Base-by-base conservation (phyloP, 2,329 filamentous ascomycete genomes). In the Daldinia eschscholtzii region DNA sequence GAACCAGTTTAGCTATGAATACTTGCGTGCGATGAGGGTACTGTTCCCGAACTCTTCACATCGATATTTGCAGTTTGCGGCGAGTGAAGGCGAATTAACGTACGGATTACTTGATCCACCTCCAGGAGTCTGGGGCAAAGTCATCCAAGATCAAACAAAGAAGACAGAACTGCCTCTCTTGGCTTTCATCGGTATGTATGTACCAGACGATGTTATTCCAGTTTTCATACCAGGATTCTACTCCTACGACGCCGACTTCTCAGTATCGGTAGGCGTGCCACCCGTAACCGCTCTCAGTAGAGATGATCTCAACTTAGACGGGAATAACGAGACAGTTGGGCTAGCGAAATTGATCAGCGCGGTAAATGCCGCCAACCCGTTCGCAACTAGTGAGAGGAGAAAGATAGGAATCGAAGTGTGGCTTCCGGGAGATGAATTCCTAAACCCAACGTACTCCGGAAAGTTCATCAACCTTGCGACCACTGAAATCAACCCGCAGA, bases 1-100 rank as follows among this genome's bases (percentile, higher is more conserved):
- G 26, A 75, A 75, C 20, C 74, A 76, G 18, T 72, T 72, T 28
- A 59, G 48, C 20, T n/a, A 7, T 4, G 71, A 75, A 23, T 76
- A 75, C 53, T 26, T 18, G 28, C 53, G 58, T 10, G 68, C 70
- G 2, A 72, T 76, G 63, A 48, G 61, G n/a, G 15, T 62, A 18
- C 60, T 75, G 20, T 67, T 59, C 28, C 61, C 23, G 2, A 6
- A 64, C 4, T 0, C 2, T 6, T 57, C 59, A 6, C 68, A 71
- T n/a, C 1, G 28, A 4, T 68, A 64, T 61, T 30, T 68, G 4
- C 12, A 26, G n/a, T 70, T 65, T 41, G 2, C 15, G 2, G 6
- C 37, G 9, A n/a, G 7, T 13, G 9, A 5, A 2, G 9, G 20
- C 4, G 52, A 20, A 13, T 13, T 37, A 4, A 61, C 64, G 10